A percentile compares a stretch with the other conserved stretches of the same genome.
phyloP scores from a whole-genome alignment of 1,284 basidiomycete genomes.

The Marasmius sp. region DNA sequence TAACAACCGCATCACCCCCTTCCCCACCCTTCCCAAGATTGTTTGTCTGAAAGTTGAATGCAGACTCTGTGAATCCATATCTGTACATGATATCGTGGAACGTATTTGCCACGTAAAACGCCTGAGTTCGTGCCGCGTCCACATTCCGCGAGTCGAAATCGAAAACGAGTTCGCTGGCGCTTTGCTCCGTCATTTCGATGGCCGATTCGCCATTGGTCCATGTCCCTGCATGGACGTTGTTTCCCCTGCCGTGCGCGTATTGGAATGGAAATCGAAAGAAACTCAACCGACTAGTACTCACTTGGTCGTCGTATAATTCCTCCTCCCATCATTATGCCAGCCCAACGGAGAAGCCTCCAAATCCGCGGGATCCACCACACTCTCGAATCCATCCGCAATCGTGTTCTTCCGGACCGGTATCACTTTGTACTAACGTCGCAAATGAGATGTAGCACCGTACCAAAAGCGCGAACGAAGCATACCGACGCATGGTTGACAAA shows the following conservation, averaged over 20 bases:
- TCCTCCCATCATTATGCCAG: constrained; percentile 40
- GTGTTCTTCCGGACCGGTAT: constrained; percentile 40
- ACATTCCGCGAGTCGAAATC: constrained; percentile 27
- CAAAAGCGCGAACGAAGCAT: constrained; percentile 11
- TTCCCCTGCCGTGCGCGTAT: constrained; percentile 27
- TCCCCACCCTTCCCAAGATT: constrained; percentile 36
- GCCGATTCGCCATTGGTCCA: constrained; percentile 18
- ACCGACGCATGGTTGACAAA: constrained; percentile 46
- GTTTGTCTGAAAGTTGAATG: constrained; percentile 38
- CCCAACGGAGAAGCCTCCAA: constrained; percentile 41
- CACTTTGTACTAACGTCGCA: constrained; percentile 31
- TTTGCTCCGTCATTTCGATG: neutral
- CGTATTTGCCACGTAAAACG: constrained; percentile 38
- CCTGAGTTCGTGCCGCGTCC: constrained; percentile 34
- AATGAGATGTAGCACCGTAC: neutral
- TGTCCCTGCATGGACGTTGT: constrained; percentile 35
- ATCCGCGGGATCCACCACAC: constrained; percentile 42
- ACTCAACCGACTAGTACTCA: neutral
- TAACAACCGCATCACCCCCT: constrained; percentile 32
- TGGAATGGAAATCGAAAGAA: neutral
- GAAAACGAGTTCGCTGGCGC: constrained; percentile 25
- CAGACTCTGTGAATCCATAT: constrained; percentile 32
- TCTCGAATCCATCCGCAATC: constrained; percentile 38
- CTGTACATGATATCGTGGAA: constrained; percentile 21
- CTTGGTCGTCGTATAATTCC: neutral